Percentiles rank a stretch among this genome's conserved stretches.
Evolutionary conservation across 2,329 filamentous ascomycete species (phyloP).

Genomic region (Ceratocystis albifundus): DNA sequence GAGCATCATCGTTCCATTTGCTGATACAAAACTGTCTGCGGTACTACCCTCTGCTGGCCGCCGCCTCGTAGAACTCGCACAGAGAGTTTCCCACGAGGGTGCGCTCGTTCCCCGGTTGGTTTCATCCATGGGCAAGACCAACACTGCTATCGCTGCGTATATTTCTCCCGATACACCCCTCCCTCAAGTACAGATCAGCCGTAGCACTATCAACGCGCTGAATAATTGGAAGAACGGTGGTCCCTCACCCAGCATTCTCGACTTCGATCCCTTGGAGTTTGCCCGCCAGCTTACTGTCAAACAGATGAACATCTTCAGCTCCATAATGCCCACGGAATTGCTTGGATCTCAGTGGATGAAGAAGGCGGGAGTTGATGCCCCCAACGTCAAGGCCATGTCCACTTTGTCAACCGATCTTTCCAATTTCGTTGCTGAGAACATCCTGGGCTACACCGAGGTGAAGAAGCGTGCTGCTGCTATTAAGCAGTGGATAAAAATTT

Average conservation of each 20-base stretch:
- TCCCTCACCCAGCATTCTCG: conserved; percentile 61
- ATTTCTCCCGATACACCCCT: conserved; percentile 59
- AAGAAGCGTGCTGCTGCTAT: conserved; percentile 85
- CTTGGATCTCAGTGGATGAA: conserved; percentile 91
- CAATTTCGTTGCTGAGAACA: conserved; percentile 85
- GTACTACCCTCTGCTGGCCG: conserved; percentile 66
- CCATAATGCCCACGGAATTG: conserved; percentile 83
- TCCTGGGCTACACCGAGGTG: conserved; percentile 74
- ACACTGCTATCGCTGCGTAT: conserved; percentile 55
- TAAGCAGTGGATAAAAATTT: conserved; percentile 98
- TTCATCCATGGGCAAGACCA: conserved; percentile 81
- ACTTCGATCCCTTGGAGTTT: conserved; percentile 84
- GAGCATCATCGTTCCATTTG: conserved; percentile 65
- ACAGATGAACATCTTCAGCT: conserved; percentile 82
- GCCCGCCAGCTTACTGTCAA: conserved; percentile 87
- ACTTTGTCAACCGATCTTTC: conserved; percentile 83
- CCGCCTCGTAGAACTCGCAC: conserved; percentile 65
- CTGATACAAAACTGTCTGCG: conserved; percentile 55
- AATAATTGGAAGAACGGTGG: conserved; percentile 63
- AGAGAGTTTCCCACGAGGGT: conserved; percentile 63
- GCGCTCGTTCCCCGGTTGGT: conserved; percentile 71
- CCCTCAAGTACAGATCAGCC: conserved; percentile 58
- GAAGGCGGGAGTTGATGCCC: conserved; percentile 63
- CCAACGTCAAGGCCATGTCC: conserved; percentile 91
- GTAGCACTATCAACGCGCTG: conserved; percentile 62